A percentile compares a stretch with the other conserved stretches of the same genome.
These are phyloP conservation scores for Myxozyma neotropica DNA, from an alignment of 805 yeast species.

Conservation along the genomic window DNA sequence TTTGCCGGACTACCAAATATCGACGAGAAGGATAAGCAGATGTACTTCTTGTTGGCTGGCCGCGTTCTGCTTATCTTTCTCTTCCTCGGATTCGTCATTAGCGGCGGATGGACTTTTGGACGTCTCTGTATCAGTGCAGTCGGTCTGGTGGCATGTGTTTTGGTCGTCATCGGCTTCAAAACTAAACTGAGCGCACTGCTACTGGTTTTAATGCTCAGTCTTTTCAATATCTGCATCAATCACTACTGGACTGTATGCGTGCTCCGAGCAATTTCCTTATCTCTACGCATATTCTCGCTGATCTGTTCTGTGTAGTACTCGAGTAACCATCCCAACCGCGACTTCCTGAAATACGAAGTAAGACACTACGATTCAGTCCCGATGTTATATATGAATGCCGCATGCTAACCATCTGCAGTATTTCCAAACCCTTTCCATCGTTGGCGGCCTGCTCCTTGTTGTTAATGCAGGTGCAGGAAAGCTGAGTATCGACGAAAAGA, in stretches of 20 bases:
- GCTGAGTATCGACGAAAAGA: conserved; percentile 90
- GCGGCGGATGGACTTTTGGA: conserved; percentile 69
- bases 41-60: conserved; percentile 84
- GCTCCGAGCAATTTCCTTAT: too few relatives aligned
- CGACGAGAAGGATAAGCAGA: conserved; percentile 62
- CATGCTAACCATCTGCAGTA: too few relatives aligned
- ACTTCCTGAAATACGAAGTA: conserved; percentile 78
- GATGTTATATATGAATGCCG: too few relatives aligned
- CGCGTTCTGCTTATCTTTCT: conserved; percentile 80
- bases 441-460: conserved; percentile 88
- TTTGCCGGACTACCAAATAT: conserved; percentile 32
- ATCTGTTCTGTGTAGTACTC: too few relatives aligned
- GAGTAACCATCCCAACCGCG: conserved; percentile 73
- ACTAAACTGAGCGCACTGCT: conserved; percentile 81
- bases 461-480: conserved; percentile 97
- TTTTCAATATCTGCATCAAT: conserved; percentile 78
- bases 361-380: too few relatives aligned
- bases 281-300: too few relatives aligned
- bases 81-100: conserved; percentile 80
- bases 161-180: conserved; percentile 89
- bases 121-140: conserved; percentile 65
- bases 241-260: conserved; percentile 71
- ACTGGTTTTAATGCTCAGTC: conserved; percentile 65
- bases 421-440: conserved; percentile 91
- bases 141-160: conserved; percentile 69